These are phyloP conservation scores for Sclerotinia spermophila DNA, from an alignment of 2,329 filamentous ascomycete genomes.

Conservation along the genomic window DNA sequence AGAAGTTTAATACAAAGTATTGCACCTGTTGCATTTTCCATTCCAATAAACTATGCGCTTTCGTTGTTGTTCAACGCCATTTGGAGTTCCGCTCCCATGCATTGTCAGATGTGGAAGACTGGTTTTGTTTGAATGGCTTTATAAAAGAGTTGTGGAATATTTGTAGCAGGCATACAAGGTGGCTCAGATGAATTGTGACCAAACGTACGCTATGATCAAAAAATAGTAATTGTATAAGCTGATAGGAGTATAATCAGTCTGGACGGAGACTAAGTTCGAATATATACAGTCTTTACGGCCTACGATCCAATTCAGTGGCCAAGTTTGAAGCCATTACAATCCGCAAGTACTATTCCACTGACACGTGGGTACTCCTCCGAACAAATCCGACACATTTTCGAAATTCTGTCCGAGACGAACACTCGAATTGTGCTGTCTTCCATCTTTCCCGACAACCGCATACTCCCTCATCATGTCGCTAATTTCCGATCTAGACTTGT, in stretches of 20 bases:
- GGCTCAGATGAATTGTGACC: no score
- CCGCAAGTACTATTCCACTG: background rate
- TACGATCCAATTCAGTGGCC: background rate
- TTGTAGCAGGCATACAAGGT: background rate
- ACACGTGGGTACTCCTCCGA: background rate
- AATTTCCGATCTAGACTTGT: no score
- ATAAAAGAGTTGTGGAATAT: background rate
- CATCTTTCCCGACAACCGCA: no score
- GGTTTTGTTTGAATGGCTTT: background rate
- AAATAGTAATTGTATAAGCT: background rate
- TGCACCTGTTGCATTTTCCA: no score
- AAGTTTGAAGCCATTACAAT: background rate
- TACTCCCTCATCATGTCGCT: no score
- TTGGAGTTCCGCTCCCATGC: background rate
- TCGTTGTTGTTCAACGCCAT: background rate
- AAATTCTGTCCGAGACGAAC: background rate
- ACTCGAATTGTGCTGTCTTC: no score
- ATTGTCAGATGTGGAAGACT: background rate
- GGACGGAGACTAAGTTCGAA: background rate
- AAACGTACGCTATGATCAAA: background rate
- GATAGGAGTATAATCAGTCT: background rate
- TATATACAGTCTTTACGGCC: background rate
- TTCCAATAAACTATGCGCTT: no score
- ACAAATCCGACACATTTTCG: background rate
- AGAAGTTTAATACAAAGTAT: conserved; percentile 44